phyloP scores from a whole-genome alignment of 2,329 filamentous ascomycete genomes.

The Biscogniauxia mediterranea region DNA sequence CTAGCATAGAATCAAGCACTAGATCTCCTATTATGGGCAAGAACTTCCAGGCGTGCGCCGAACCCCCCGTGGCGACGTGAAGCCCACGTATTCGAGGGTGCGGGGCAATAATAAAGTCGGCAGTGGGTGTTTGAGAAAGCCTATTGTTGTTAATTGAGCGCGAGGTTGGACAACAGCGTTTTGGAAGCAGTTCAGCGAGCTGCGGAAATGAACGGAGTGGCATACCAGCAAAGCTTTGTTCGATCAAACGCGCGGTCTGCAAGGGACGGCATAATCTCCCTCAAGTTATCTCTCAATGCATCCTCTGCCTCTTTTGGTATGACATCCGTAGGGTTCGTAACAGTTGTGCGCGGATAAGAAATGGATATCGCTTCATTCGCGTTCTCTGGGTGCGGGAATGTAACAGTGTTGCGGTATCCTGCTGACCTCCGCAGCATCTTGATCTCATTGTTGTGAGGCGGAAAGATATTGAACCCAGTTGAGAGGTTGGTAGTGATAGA shows the following conservation, averaged over 20 bases:
- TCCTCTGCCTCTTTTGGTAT: constrained; percentile 1
- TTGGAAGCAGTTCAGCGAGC: too few species aligned
- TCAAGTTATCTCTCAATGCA: neutral
- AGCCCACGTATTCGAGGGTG: neutral
- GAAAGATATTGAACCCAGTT: constrained; percentile 3
- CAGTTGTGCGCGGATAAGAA: neutral
- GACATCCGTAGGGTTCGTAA: neutral
- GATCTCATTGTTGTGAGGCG: constrained; percentile 1
- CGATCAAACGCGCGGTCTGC: neutral
- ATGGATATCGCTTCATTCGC: neutral
- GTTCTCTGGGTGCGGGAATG: neutral
- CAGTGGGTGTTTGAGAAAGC: neutral
- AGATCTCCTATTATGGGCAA: neutral
- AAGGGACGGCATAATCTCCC: neutral
- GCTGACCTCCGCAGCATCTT: constrained; percentile 1
- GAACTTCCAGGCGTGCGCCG: constrained; percentile 2
- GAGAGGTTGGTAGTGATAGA: constrained; percentile 1
- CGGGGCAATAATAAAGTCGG: neutral
- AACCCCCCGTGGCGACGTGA: neutral
- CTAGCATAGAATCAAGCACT: neutral
- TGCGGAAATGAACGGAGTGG: too few species aligned
- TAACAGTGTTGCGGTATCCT: neutral
- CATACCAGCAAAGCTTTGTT: constrained; percentile 1
- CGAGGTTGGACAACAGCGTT: too few species aligned
- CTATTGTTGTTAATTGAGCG: neutral